Evolutionary conservation across 805 yeast genomes (phyloP), one percentile per base, ranked within the genome.

Genomic region (Torulaspora quercuum): DNA sequence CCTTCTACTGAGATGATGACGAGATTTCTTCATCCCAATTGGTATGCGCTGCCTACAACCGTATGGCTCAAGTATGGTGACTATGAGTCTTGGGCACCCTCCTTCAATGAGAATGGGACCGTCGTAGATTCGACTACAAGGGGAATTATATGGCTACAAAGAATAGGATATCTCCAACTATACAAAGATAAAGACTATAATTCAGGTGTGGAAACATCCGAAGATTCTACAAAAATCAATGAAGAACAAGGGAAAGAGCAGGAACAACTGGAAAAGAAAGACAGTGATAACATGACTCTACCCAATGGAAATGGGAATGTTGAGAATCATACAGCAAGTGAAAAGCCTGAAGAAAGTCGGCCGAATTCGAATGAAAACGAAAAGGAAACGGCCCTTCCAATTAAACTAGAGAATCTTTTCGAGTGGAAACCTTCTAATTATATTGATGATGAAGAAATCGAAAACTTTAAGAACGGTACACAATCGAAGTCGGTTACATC

Each of bases 31-130:
- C 82, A 77, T 55, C 82, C 81, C 18, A 75, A 76, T 43, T 77
- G 82, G 82, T 71, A 72, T 42, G 72, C 78, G 5, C 57, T 83
- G 33, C 80, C 87, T 7, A 68, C 80, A 4, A 71, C 85, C 1
- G 70, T 70, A 30, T 83, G 90, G 89, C 59, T 82, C 14, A 70
- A 72, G 34, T 71, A 69, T 39, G 70, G 67, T 25, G 68, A 68
- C 9, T 57, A 64, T 18, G 64, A 70, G 30, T 67, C 76, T 9
- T 82, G 81, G 68, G 85, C 86, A 0, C 92, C 92, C 4, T 56
- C 72, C 7, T 62, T 69, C 26, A 87, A 80, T 53, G 82, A 80
- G 46, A 69, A 71, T 23, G 72, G 71, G 12, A 68, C 78, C 6
- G 73, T 78, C 2, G 56, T 80, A 8, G 69, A 75, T 17, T 69